Conservation (phyloP, 139 green algal genomes). For the Pedinophyceae sp. region DNA sequence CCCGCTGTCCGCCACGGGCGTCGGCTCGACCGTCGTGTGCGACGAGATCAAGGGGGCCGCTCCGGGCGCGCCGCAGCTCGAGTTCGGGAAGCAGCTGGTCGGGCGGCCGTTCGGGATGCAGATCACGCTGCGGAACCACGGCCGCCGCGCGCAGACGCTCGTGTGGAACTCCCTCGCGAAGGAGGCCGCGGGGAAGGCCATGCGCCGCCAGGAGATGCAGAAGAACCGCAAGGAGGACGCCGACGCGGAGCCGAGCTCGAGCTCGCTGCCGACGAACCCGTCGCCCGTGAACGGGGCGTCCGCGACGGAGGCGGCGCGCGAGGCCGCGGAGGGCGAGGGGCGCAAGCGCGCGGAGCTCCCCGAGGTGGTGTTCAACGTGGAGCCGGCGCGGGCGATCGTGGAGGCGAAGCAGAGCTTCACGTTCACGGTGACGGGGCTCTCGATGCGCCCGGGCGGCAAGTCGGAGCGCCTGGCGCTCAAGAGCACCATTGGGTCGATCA, state of each 20-base stretch:
- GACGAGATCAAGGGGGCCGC: conserved; percentile 25
- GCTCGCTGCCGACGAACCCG: background rate
- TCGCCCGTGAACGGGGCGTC: conserved; percentile 28
- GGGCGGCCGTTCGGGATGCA: conserved; percentile 33
- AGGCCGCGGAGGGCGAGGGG: background rate
- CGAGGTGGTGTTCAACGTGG: conserved; percentile 1
- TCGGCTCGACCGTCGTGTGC: conserved; percentile 39
- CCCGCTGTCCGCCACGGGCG: conserved; percentile 33
- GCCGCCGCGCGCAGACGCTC: conserved; percentile 25
- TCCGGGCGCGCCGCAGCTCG: too few relatives aligned
- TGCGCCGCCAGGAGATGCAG: conserved; percentile 3
- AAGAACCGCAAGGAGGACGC: conserved; percentile 11
- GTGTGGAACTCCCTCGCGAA: conserved; percentile 30
- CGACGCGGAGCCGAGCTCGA: background rate
- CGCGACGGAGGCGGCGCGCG: conserved; percentile 22
- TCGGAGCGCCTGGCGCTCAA: background rate
- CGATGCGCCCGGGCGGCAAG: background rate
- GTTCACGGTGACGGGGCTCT: background rate
- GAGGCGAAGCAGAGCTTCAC: background rate
- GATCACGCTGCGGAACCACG: conserved; percentile 40
- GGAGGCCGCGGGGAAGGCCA: conserved; percentile 21
- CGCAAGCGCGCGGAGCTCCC: background rate
- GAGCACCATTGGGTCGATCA: conserved; percentile 5
- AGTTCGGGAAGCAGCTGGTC: conserved; percentile 53
- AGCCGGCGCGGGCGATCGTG: background rate